Evolutionary conservation across 2,329 filamentous ascomycete species (phyloP), one percentile per base, ranked within the genome.

Genomic region (Verticillium zaregamsianum): DNA sequence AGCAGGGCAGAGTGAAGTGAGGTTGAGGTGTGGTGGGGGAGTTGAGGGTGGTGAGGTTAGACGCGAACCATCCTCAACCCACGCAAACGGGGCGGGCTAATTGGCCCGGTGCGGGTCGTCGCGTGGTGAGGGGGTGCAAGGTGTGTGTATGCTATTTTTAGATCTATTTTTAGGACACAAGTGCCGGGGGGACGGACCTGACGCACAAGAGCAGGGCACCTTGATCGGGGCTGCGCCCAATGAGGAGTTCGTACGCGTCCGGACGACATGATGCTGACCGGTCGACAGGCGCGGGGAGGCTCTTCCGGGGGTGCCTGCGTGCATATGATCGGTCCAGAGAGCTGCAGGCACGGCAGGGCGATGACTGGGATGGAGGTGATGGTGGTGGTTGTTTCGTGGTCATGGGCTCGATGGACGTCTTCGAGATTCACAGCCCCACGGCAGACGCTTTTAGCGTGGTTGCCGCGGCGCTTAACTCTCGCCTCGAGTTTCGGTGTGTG

Each of bases 61-160:
- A n/a, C 33, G 55, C 33, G 31, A 25, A 14, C n/a, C 45, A 23
- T 12, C 5, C n/a, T 60, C 54, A 61, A 59, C 63, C 63, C 63
- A 64, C 52, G 55, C 32, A 35, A 58, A 32, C 25, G 32, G 28
- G 35, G 45, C 39, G 54, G 55, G 57, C 57, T 56, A 39, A 61
- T 61, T 63, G 63, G 63, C 11, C 20, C 49, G 39, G 45, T 55
- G 31, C 54, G 25, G 54, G 25, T 32, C 45, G 45, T 52, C 45
- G 45, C 45, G 45, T 52, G 45, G 45, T 23, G 45, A 23, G 45
- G n/a, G 23, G 45, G 8, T 52, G 45, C 45, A 35, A 7, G 28
- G 12, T 4, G 45, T 52, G 45, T 25, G n/a, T 8, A 15, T 52
- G 45, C 45, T 55, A 55, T 55, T 55, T 55, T 55, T 55, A 32